Percentiles rank a stretch among this genome's conserved stretches.
Conservation (phyloP, 2,329 filamentous ascomycete genomes). For the Clonostachys chloroleuca region DNA sequence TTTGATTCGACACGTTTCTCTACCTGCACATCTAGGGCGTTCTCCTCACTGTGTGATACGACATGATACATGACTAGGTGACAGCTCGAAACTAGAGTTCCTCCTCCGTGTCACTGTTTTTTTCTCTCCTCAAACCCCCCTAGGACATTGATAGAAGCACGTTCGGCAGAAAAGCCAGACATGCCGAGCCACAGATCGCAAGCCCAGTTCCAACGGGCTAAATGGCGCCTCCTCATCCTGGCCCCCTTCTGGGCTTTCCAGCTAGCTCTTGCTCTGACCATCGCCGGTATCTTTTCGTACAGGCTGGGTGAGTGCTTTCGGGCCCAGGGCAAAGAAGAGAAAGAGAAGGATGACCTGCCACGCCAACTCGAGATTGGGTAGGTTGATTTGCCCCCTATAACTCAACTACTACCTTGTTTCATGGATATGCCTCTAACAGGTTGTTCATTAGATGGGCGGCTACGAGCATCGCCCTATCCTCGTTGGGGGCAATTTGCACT, state of each 20-base stretch:
- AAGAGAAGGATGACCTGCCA: constrained; percentile 24
- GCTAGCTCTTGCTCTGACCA: constrained; percentile 33
- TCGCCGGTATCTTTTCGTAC: constrained; percentile 49
- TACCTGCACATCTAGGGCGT: no score
- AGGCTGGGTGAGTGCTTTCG: constrained; percentile 40
- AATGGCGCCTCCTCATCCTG: constrained; percentile 43
- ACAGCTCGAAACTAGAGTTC: no score
- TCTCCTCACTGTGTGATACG: no score
- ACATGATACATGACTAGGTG: no score
- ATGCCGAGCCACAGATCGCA: constrained; percentile 43
- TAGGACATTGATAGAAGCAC: no score
- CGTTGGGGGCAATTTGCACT: constrained; percentile 39
- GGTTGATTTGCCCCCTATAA: constrained; percentile 13
- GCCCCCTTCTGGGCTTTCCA: constrained; percentile 47
- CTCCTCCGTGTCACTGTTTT: no score
- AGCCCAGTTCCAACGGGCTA: constrained; percentile 45
- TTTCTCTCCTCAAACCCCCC: no score
- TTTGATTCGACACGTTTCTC: no score
- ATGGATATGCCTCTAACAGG: background rate
- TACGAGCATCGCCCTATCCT: constrained; percentile 44
- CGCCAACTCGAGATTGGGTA: constrained; percentile 46
- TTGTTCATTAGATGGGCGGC: constrained; percentile 42
- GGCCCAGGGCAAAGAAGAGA: constrained; percentile 31
- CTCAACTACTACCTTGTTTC: background rate
- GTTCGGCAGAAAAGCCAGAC: background rate